A percentile compares a stretch with the other conserved stretches of the same genome.
Conservation (phyloP, 1,284 basidiomycete genomes). For the Sanghuangporus baumii region DNA sequence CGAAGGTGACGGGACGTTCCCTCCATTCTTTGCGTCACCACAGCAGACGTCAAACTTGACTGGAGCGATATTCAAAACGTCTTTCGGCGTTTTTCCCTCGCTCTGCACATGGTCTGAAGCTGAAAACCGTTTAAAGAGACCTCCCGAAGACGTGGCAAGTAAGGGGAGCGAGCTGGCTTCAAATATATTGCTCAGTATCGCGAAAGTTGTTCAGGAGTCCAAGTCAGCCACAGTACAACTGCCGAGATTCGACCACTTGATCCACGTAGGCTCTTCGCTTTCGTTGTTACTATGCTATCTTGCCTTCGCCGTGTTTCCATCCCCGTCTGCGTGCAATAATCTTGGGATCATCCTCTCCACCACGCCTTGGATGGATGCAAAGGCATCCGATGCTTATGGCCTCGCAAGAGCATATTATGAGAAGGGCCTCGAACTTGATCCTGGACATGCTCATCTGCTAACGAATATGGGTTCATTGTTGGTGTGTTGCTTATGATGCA, state of each 20-base stretch:
- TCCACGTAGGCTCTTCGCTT: conserved; percentile 42
- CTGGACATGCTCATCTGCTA: conserved; percentile 51
- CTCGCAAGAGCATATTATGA: conserved; percentile 54
- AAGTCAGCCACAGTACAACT: conserved; percentile 24
- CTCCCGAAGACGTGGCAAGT: conserved; percentile 22
- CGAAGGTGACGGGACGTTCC: conserved; percentile 34
- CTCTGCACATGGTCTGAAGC: conserved; percentile 24
- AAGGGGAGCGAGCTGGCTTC: conserved; percentile 40
- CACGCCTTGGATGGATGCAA: conserved; percentile 25
- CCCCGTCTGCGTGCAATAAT: conserved; percentile 55
- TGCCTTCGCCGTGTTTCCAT: conserved; percentile 46
- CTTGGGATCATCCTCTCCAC: conserved; percentile 54
- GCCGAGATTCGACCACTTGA: conserved; percentile 27
- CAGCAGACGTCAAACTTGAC: conserved; percentile 35
- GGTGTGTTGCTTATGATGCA: not conserved
- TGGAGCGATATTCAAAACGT: conserved; percentile 32
- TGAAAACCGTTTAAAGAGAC: conserved; percentile 18
- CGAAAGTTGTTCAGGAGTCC: conserved; percentile 47
- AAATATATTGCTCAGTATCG: conserved; percentile 49
- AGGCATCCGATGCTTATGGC: conserved; percentile 26
- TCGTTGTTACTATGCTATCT: conserved; percentile 53
- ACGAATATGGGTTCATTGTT: conserved; percentile 57
- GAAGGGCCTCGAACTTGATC: conserved; percentile 45
- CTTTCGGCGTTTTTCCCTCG: conserved; percentile 32
- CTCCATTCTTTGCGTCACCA: conserved; percentile 40